phyloP scores from a whole-genome alignment of 805 yeast species.

The Yarrowia osloensis region DNA sequence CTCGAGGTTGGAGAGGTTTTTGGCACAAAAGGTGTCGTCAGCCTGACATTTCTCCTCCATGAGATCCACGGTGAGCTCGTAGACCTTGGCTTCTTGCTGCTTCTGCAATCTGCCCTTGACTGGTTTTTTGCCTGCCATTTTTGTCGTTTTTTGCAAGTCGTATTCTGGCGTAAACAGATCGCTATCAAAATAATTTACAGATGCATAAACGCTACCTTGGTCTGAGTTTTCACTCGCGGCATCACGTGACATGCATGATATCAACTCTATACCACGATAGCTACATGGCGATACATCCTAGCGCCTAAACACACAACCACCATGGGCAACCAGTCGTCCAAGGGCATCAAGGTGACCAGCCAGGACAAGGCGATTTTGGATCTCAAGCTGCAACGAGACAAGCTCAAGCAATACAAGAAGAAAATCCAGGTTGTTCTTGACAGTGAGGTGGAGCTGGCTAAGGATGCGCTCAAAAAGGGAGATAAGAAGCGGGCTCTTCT shows the following conservation, averaged over 20 bases:
- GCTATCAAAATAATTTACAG: conserved; percentile 21
- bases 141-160: neutral
- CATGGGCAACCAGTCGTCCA: conserved; percentile 44
- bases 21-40: conserved; percentile 7
- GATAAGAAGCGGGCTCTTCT: conserved; percentile 64
- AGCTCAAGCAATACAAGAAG: conserved; percentile 68
- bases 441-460: conserved; percentile 64
- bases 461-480: conserved; percentile 53
- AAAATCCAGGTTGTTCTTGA: conserved; percentile 59
- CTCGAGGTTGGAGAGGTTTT: conserved; percentile 25
- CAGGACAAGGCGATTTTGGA: conserved; percentile 87
- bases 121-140: conserved; percentile 25
- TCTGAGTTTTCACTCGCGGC: neutral
- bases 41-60: conserved; percentile 19
- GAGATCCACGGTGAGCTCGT: conserved; percentile 11
- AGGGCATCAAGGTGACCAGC: conserved; percentile 59
- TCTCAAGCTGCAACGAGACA: conserved; percentile 85
- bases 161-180: neutral
- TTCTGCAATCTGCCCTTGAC: conserved; percentile 4
- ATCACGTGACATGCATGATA: conserved; percentile 18
- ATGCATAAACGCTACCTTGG: conserved; percentile 13
- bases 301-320: neutral
- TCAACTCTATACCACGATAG: neutral
- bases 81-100: conserved; percentile 27
- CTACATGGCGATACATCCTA: neutral